A percentile compares a stretch with the other conserved stretches of the same genome.
phyloP scores from a whole-genome alignment of 768 basidiomycete genomes.

The Leccinellum rugosiceps region DNA sequence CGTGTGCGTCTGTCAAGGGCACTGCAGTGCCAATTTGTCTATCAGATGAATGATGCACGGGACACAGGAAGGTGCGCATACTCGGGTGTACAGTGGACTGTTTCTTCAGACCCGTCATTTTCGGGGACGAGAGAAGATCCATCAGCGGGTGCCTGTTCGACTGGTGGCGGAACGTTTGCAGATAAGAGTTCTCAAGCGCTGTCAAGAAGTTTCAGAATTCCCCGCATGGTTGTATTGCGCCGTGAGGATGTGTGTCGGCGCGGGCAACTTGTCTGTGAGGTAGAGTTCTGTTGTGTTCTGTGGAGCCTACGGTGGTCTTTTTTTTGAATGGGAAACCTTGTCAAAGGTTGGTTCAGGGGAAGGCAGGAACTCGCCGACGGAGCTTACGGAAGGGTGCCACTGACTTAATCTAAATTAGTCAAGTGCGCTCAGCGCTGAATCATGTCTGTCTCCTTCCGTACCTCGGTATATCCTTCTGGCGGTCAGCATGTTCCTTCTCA shows the following conservation, averaged over 20 bases:
- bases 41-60: not conserved
- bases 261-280: not conserved
- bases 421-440: not conserved
- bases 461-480: not conserved
- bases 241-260: not conserved
- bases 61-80: conserved; percentile 5
- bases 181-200: conserved; percentile 9
- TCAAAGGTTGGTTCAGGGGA: conserved; percentile 1
- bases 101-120: conserved; percentile 1
- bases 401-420: conserved; percentile 7
- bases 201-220: conserved; percentile 9
- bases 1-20: conserved; percentile 2
- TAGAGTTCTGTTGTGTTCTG: not conserved
- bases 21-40: not conserved
- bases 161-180: conserved; percentile 5
- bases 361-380: conserved; percentile 1
- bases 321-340: conserved; percentile 4
- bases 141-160: conserved; percentile 14
- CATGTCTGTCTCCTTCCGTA: not conserved
- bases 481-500: not conserved
- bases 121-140: conserved; percentile 8
- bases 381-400: conserved; percentile 12
- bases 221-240: conserved; percentile 25
- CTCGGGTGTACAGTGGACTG: not conserved
- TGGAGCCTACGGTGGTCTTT: not conserved